These are phyloP conservation scores for Musa itinerans DNA, from an alignment of 176 grass and related monocot species.

Conservation along the genomic window DNA sequence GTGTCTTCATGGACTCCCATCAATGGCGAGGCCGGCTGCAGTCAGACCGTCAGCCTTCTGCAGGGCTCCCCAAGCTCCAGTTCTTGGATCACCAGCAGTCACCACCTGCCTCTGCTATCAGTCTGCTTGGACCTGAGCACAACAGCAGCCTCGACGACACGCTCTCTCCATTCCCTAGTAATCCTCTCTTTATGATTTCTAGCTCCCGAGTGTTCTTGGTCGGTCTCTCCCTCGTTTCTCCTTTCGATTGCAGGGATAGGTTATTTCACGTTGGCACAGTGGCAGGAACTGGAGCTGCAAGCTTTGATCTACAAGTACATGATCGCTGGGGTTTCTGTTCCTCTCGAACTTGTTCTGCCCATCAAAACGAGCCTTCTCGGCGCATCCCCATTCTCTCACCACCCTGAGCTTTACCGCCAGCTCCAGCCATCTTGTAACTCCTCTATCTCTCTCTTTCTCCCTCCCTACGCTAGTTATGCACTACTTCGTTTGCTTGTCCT, in stretches of 20 bases:
- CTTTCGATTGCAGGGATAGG: background rate
- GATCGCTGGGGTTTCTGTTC: slow-evolving; percentile 17
- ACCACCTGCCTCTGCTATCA: background rate
- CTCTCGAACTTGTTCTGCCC: slow-evolving; percentile 15
- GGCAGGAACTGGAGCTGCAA: slow-evolving; percentile 22
- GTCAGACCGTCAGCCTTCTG: slow-evolving; percentile 3
- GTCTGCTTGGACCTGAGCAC: background rate
- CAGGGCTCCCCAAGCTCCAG: background rate
- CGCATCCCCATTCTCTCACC: slow-evolving; percentile 6
- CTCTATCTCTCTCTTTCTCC: background rate
- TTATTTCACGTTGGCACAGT: slow-evolving; percentile 11
- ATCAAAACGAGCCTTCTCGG: slow-evolving; percentile 11
- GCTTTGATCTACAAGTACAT: slow-evolving; percentile 27
- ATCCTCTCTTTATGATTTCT: background rate
- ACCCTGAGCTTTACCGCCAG: slow-evolving; percentile 9
- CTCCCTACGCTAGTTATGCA: background rate
- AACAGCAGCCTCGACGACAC: background rate
- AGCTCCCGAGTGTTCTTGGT: too few species aligned
- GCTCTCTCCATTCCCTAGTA: background rate
- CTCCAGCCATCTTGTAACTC: slow-evolving; percentile 3
- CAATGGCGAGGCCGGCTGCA: slow-evolving; percentile 8
- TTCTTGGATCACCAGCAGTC: background rate
- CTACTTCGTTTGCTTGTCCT: background rate
- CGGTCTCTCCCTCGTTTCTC: background rate
- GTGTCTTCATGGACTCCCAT: slow-evolving; percentile 16